Percentiles rank a stretch among this genome's conserved stretches.
phyloP scores from a whole-genome alignment of 2,329 filamentous ascomycete species.

The Elsinoe necatrix region DNA sequence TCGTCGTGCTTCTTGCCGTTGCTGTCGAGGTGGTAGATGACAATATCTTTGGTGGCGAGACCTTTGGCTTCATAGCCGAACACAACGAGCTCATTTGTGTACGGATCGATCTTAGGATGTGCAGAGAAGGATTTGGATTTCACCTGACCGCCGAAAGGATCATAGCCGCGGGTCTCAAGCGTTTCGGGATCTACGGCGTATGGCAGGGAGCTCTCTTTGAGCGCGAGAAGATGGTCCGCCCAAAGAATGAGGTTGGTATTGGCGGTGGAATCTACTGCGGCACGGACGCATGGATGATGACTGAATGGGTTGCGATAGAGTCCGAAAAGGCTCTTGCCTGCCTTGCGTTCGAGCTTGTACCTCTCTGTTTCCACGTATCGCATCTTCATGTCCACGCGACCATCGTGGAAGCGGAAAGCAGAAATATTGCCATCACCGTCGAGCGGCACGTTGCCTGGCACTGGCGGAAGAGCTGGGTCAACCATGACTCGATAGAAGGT shows the following conservation, averaged over 20 bases:
- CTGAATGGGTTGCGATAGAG: constrained; percentile 51
- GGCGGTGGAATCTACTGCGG: constrained; percentile 48
- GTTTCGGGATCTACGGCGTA: constrained; percentile 36
- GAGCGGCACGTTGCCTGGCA: constrained; percentile 46
- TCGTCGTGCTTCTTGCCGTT: constrained; percentile 33
- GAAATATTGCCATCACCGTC: constrained; percentile 39
- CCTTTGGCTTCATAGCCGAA: constrained; percentile 37
- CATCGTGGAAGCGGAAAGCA: constrained; percentile 35
- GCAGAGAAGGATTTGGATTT: constrained; percentile 36
- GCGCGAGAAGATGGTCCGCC: constrained; percentile 47
- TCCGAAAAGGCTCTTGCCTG: constrained; percentile 41
- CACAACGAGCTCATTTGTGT: constrained; percentile 35
- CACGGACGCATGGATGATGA: constrained; percentile 47
- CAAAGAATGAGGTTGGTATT: constrained; percentile 56
- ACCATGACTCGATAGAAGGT: constrained; percentile 42
- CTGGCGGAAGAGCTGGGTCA: constrained; percentile 47
- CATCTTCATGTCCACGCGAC: constrained; percentile 37
- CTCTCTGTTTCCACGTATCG: constrained; percentile 38
- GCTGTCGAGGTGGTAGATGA: constrained; percentile 34
- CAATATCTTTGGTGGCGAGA: constrained; percentile 32
- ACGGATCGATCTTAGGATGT: constrained; percentile 39
- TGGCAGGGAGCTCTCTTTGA: constrained; percentile 40
- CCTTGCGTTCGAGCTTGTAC: constrained; percentile 33
- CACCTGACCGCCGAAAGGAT: constrained; percentile 35
- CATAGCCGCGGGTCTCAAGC: constrained; percentile 33